A percentile compares a stretch with the other conserved stretches of the same genome.
These are phyloP conservation scores for Paramecium biaurelia DNA, from an alignment of 73 alveolate genomes.

Conservation along the genomic window DNA sequence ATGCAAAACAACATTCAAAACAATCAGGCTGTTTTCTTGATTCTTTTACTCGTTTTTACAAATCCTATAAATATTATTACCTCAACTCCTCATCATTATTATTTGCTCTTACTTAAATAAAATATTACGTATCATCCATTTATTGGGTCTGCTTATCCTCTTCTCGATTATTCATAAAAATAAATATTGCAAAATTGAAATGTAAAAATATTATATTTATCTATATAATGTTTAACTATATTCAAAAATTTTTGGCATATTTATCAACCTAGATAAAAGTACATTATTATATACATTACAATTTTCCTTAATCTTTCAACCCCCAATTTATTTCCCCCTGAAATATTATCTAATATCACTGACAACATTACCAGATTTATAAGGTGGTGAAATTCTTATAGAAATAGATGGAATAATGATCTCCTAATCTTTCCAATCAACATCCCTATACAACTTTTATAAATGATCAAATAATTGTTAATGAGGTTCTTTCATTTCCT, in stretches of 20 bases:
- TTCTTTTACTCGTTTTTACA: slow-evolving; percentile 7
- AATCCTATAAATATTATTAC: background rate
- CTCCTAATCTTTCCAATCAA: slow-evolving; percentile 28
- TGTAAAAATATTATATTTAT: background rate
- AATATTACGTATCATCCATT: background rate
- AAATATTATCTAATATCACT: background rate
- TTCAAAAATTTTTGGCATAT: slow-evolving; percentile 11
- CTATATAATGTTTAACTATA: background rate
- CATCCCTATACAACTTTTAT: slow-evolving; percentile 9
- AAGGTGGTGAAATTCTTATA: background rate
- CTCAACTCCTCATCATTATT: background rate
- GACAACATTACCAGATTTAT: slow-evolving; percentile 6
- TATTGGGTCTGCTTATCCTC: background rate
- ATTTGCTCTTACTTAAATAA: slow-evolving; percentile 24
- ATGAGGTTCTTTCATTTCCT: slow-evolving; percentile 42
- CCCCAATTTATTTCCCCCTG: slow-evolving; percentile 15
- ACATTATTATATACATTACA: background rate
- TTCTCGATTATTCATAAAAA: background rate
- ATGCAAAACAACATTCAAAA: slow-evolving; percentile 25
- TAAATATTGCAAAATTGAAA: background rate
- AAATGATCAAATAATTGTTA: slow-evolving; percentile 24
- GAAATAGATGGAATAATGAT: slow-evolving; percentile 19
- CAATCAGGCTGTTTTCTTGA: background rate
- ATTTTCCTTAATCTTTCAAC: slow-evolving; percentile 39
- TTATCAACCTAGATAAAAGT: background rate